phyloP scores from a whole-genome alignment of 768 basidiomycete genomes.

The Boletus rubroflammeus region DNA sequence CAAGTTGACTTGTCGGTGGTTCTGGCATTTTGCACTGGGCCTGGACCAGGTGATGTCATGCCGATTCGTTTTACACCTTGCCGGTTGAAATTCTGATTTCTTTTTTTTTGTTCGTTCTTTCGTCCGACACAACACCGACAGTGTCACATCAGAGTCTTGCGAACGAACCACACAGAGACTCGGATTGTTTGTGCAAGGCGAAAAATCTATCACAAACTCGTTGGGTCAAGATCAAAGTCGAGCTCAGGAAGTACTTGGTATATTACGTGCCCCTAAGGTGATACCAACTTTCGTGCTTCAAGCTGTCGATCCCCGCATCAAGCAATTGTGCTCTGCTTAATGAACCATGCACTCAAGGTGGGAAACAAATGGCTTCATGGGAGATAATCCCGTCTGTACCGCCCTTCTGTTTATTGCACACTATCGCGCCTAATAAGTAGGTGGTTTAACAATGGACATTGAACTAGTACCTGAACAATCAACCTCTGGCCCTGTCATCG shows the following conservation, averaged over 20 bases:
- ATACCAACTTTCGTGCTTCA: neutral
- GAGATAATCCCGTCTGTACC: neutral
- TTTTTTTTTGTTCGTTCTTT: neutral
- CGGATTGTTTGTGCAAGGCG: too few species aligned
- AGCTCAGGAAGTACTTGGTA: neutral
- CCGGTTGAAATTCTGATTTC: constrained; percentile 10
- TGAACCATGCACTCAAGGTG: neutral
- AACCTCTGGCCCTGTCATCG: neutral
- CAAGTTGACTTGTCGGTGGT: neutral
- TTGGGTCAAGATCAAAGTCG: neutral
- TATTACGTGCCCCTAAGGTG: neutral
- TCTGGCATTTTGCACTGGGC: constrained; percentile 1
- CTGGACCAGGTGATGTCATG: constrained; percentile 27
- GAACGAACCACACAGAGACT: neutral
- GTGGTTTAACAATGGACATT: neutral
- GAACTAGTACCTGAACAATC: neutral
- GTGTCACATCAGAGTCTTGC: too few species aligned
- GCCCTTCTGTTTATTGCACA: neutral
- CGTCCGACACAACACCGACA: neutral
- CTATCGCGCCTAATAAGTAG: neutral
- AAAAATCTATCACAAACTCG: neutral
- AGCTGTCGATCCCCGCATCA: neutral
- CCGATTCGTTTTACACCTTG: constrained; percentile 7
- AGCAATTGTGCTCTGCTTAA: too few species aligned
- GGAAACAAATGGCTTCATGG: neutral